These are phyloP conservation scores for Umbelopsis sp. DNA, from an alignment of 192 early-diverging fungal species.

Conservation along the genomic window DNA sequence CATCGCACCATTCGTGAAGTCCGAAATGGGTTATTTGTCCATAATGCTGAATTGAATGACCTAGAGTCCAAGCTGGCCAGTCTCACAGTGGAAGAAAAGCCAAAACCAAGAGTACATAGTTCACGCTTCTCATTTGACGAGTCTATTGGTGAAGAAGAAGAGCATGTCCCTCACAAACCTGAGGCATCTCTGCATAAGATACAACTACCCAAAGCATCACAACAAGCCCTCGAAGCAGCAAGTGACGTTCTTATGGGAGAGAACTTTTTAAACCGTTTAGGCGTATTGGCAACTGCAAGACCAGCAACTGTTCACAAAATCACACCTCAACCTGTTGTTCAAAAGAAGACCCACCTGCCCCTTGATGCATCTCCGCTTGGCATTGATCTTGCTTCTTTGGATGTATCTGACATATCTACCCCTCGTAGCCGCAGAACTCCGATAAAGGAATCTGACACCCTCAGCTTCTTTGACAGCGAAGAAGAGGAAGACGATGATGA, in stretches of 20 bases:
- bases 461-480: background rate
- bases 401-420: constrained; percentile 10
- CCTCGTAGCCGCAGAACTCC: background rate
- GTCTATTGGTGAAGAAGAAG: background rate
- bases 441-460: background rate
- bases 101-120: background rate
- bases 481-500: background rate
- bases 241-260: background rate
- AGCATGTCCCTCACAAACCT: background rate
- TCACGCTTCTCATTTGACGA: constrained; percentile 14
- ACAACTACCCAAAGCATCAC: background rate
- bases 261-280: background rate
- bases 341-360: background rate
- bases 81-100: background rate
- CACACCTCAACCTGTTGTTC: background rate
- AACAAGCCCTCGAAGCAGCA: background rate
- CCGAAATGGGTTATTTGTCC: constrained; percentile 13
- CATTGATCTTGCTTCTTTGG: background rate
- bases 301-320: background rate
- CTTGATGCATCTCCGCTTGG: constrained; percentile 8
- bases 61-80: background rate
- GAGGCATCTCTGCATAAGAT: background rate
- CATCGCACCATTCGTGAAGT: constrained; percentile 20
- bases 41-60: constrained; percentile 16
- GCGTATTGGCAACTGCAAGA: background rate